A percentile compares a stretch with the other conserved stretches of the same genome.
Conservation (phyloP, 768 basidiomycete genomes). For the Trametes sanguinea region DNA sequence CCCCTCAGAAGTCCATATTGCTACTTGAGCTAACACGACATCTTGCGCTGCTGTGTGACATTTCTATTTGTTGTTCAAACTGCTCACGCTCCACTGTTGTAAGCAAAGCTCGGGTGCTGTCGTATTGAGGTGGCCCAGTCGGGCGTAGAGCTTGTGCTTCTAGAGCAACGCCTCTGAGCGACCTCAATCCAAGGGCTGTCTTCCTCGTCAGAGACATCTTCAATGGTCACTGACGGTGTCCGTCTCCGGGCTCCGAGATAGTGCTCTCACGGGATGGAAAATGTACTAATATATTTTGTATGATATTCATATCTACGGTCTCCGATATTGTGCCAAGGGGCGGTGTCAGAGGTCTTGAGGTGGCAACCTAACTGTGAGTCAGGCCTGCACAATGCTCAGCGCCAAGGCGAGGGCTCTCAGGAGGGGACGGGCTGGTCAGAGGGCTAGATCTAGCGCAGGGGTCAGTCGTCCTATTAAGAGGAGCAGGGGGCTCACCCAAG, state of each 20-base stretch:
- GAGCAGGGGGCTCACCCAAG: neutral
- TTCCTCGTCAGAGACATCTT: slow-evolving; percentile 13
- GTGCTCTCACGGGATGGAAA: neutral
- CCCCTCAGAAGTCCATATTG: slow-evolving; percentile 14
- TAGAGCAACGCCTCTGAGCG: neutral
- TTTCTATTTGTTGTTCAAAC: neutral
- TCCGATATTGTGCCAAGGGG: neutral
- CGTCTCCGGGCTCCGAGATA: neutral
- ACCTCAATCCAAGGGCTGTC: slow-evolving; percentile 1
- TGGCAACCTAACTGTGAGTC: slow-evolving; percentile 13
- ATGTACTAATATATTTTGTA: neutral
- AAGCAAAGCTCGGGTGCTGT: neutral
- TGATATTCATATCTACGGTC: neutral
- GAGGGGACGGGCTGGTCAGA: neutral
- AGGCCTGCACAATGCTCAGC: slow-evolving; percentile 5
- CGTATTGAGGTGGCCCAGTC: neutral
- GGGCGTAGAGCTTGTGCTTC: neutral
- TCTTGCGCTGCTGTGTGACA: neutral
- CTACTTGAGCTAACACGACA: too few species aligned
- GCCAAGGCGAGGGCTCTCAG: neutral
- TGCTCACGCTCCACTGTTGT: neutral
- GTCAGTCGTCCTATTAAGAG: neutral
- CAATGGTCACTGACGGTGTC: neutral
- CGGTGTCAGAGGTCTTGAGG: slow-evolving; percentile 14
- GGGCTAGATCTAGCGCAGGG: slow-evolving; percentile 1